These are phyloP conservation scores for Dothidotthia symphoricarpi DNA, from an alignment of 2,329 filamentous ascomycete genomes.

Conservation along the genomic window DNA sequence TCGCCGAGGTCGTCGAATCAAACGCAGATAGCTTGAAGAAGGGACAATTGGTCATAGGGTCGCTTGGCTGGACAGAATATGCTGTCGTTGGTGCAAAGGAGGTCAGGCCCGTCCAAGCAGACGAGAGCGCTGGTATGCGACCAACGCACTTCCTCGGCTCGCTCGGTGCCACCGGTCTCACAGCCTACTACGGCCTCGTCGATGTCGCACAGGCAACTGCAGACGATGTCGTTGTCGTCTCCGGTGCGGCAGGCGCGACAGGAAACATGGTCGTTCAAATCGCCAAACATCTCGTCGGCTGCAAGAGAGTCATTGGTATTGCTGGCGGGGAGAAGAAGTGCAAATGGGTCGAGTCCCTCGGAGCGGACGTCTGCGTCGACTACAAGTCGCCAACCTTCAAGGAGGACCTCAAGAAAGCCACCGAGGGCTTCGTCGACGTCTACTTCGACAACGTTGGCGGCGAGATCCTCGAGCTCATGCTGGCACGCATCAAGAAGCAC, in stretches of 20 bases:
- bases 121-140: constrained; percentile 37
- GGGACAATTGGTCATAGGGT: constrained; percentile 58
- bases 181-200: constrained; percentile 72
- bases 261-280: constrained; percentile 66
- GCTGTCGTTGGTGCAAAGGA: constrained; percentile 49
- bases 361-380: constrained; percentile 56
- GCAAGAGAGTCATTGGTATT: constrained; percentile 53
- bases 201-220: constrained; percentile 64
- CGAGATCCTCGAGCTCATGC: constrained; percentile 48
- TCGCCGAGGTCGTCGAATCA: constrained; percentile 61
- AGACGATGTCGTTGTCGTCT: constrained; percentile 72
- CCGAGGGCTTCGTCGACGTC: constrained; percentile 52
- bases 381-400: constrained; percentile 53
- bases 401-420: constrained; percentile 48
- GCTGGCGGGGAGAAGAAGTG: constrained; percentile 56
- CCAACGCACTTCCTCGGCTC: constrained; percentile 49
- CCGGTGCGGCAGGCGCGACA: constrained; percentile 74
- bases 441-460: constrained; percentile 56
- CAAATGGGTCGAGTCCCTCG: constrained; percentile 51
- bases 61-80: constrained; percentile 64
- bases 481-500: constrained; percentile 43
- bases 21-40: constrained; percentile 53
- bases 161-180: constrained; percentile 57
- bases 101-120: constrained; percentile 29
- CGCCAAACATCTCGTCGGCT: constrained; percentile 50